A percentile compares a stretch with the other conserved stretches of the same genome.
Evolutionary conservation across 306 rosid species (phyloP).

Genomic region (Trifolium dubium): DNA sequence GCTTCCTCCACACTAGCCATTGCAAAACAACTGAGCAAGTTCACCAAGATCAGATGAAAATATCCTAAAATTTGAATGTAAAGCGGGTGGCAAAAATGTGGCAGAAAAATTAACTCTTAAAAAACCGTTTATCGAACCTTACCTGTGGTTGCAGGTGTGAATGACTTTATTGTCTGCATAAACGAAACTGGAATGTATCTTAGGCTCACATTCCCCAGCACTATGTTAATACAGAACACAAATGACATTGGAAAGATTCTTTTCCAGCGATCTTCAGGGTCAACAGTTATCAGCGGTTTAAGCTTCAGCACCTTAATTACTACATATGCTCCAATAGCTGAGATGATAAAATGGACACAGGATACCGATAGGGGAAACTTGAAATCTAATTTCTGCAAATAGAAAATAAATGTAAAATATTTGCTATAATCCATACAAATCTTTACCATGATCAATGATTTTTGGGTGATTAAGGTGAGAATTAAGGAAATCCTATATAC

Average conservation of each 20-base stretch:
- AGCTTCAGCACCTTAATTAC: conserved; percentile 82
- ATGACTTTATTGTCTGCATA: conserved; percentile 98
- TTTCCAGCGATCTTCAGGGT: conserved; percentile 91
- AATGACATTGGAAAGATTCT: conserved; percentile 99
- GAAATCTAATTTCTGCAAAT: conserved; percentile 89
- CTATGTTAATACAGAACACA: conserved; percentile 94
- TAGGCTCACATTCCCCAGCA: conserved; percentile 92
- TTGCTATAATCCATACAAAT: conserved; percentile 1
- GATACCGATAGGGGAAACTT: conserved; percentile 95
- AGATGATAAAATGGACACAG: conserved; percentile 90
- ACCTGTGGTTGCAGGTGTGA: conserved; percentile 99
- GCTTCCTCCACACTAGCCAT: conserved; percentile 94
- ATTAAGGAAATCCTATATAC: conserved; percentile 27
- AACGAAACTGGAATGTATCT: conserved; percentile 98
- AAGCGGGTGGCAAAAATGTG: conserved; percentile 17
- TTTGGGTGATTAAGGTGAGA: neutral
- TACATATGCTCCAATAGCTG: conserved; percentile 81
- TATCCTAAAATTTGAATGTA: conserved; percentile 14
- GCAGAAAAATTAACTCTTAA: conserved; percentile 15
- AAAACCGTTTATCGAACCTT: conserved; percentile 24
- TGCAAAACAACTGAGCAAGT: conserved; percentile 78
- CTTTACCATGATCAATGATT: conserved; percentile 30
- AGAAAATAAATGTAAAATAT: conserved; percentile 11
- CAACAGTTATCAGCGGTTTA: conserved; percentile 85
- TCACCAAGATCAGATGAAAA: conserved; percentile 46